Base-by-base conservation (phyloP, 306 rosid genomes). In the Mucuna pruriens region DNA sequence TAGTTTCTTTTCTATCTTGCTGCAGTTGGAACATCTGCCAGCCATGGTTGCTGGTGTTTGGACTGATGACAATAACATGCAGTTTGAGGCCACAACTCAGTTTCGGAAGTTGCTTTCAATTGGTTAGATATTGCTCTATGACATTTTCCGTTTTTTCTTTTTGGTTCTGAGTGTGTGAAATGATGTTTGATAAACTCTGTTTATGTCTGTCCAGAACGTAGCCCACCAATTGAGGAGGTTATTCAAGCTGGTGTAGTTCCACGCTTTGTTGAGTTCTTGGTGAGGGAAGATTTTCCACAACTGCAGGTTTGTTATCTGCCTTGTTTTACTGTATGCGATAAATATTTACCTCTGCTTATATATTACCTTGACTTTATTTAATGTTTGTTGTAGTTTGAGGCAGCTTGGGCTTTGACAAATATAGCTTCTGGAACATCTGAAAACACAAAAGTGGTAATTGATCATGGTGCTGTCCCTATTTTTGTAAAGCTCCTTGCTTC, bases 361-460 rank as follows among this genome's bases (percentile, higher is more conserved):
- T 52, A 12, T 65, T 48, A 29, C 74, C 70, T 38, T 80, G 58
- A 66, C 23, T 52, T 80, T 71, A n/a, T 60, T n/a, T 16, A 12
- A 38, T 64, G 38, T 34, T 75, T 73, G n/a, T n/a, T 88, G 81
- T 89, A 91, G 97, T 93, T 93, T 79, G 97, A 93, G 80, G 96
- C 97, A 25, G 96, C 97, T 70, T 93, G 97, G 96, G 97, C 97
- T 77, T 89, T 93, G 75, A 94, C 97, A 40, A 94, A 94, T 80
- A 94, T 94, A 74, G 98, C 97, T 34, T 94, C 97, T 55, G 98
- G 98, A 76, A 92, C 98, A 75, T 94, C 98, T 66, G 97, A 94
- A 54, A 86, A 94, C 86, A 94, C 98, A 3, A 92, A 86, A 86
- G 97, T 94, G 58, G 97, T 94, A 16, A 92, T 94, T 55, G 98